These are phyloP conservation scores for Spongispora temasekensis DNA, from an alignment of 1,284 basidiomycete genomes.

Conservation along the genomic window DNA sequence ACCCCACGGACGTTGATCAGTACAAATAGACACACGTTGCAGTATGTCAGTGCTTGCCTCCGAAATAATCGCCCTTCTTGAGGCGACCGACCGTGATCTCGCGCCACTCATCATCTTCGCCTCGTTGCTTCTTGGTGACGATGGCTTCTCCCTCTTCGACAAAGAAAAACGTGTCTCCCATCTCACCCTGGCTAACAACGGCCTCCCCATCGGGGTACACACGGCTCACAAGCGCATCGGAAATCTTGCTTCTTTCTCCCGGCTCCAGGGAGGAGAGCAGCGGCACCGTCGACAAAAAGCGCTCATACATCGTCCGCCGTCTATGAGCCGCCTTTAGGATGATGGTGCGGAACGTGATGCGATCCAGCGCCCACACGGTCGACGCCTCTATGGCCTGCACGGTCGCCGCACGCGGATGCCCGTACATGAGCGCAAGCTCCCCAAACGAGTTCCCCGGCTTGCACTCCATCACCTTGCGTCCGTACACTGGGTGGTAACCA, in stretches of 20 bases:
- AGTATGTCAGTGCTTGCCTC: slow-evolving; percentile 54
- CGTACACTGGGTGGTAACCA: slow-evolving; percentile 69
- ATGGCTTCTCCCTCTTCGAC: slow-evolving; percentile 91
- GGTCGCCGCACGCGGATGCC: slow-evolving; percentile 93
- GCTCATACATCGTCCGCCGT: slow-evolving; percentile 93
- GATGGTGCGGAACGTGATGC: slow-evolving; percentile 98
- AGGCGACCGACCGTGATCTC: slow-evolving; percentile 77
- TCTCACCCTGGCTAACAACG: slow-evolving; percentile 90
- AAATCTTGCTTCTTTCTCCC: slow-evolving; percentile 93
- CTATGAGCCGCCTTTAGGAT: slow-evolving; percentile 87
- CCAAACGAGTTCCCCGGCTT: slow-evolving; percentile 89
- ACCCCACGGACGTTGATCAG: slow-evolving; percentile 9
- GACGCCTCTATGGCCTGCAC: slow-evolving; percentile 85
- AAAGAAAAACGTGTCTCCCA: slow-evolving; percentile 97
- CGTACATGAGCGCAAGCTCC: slow-evolving; percentile 98
- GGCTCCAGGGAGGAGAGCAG: slow-evolving; percentile 85
- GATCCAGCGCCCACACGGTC: slow-evolving; percentile 93
- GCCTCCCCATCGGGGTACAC: slow-evolving; percentile 83
- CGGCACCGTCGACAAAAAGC: slow-evolving; percentile 90
- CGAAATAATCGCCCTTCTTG: slow-evolving; percentile 96
- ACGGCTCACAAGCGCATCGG: slow-evolving; percentile 89
- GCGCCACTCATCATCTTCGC: slow-evolving; percentile 58
- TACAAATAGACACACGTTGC: not conserved
- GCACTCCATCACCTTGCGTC: slow-evolving; percentile 86
- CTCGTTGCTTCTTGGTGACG: slow-evolving; percentile 76